Base-by-base conservation (phyloP, 352 stramenopile genomes). In the Phytophthora quininea region DNA sequence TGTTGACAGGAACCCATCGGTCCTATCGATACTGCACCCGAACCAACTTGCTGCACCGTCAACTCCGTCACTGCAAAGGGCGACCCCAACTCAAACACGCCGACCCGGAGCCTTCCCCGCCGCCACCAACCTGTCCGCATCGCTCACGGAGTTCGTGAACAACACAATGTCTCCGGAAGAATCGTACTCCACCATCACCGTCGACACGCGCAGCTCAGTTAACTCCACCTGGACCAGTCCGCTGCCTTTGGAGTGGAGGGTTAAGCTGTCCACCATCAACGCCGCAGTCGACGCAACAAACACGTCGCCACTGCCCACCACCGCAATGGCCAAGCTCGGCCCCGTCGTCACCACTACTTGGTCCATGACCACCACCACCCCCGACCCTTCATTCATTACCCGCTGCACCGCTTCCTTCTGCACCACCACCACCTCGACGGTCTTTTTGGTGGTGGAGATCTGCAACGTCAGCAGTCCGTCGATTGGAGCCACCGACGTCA, bases 391-490 rank as follows among this genome's bases (percentile, higher is more conserved):
- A 46, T 52, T 56, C 24, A 65, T 37, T 30, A 73, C 27, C 9
- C 60, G 65, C 10, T 69, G 65, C 33, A 73, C 30, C 61, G 57
- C 42, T 37, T 64, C 45, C 31, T 69, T 60, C 48, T 62, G 65
- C 6, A 54, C 14, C 35, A 73, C 27, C 40, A 73, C 60, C 9
- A 73, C 49, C 19, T 73, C 65, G 9, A 72, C 43, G 32, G 53
- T 68, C 40, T 72, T 64, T 42, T 11, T 56, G 37, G 31, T 50
- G 37, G 49, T 62, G 4, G 55, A 59, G 27, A 74, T 30, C 47
- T 74, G 50, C 50, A 71, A 35, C 27, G 55, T 70, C 32, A 71
- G 55, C 33, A 74, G 15, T 40, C 30, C 43, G 54, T 64, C 47
- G 29, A 45, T 42, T 10, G 64, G 52, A 6, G 51, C 52, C 14